Base-by-base conservation (phyloP, 1,284 basidiomycete genomes). In the Naganishia albida region DNA sequence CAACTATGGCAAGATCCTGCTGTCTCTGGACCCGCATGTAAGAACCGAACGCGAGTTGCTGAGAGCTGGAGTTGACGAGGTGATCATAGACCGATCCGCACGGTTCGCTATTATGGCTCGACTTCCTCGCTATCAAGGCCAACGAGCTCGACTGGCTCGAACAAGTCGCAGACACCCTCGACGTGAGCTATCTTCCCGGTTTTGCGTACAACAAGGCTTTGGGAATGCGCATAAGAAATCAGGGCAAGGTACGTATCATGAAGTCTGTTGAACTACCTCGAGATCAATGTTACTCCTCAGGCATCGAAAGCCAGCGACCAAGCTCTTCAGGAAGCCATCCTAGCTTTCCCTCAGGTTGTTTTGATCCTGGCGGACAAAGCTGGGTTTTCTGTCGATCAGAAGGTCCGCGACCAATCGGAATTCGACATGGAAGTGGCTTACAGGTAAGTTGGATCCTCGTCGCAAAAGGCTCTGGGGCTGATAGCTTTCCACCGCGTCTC, bases 321-420 rank as follows among this genome's bases (percentile, higher is more conserved):
- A 39, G 89, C 87, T 0, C 81, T 96, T 43, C 80, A 82, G 63
- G 83, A 88, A 18, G 92, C 92, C 0, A 85, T 93, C 15, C 74
- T 83, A 16, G 83, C 84, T 0, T 95, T 91, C 77, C 93, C 93
- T 0, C 85, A 88, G 7, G 83, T 93, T 7, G 84, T 92, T 0
- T 86, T 88, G 0, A 81, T 92, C 7, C 80, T 96, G 0, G 89
- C 90, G 1, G 90, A 93, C 74, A 93, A 91, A 77, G 82, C 89
- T 13, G 90, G 92, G 18, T 83, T 88, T 2, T 77, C 80, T 7
- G 75, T 95, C 1, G 83, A 90, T 0, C 77, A 78, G 2, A 79
- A 83, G 1, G 81, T 90, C 8, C 80, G 88, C 13, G 77, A 81
- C 0, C 84, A 88, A 71, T 80, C 80, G 1, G 83, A 85, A n/a